Evolutionary conservation across 2,329 filamentous ascomycete genomes (phyloP).

Genomic region (Paraconiothyrium brasiliense): DNA sequence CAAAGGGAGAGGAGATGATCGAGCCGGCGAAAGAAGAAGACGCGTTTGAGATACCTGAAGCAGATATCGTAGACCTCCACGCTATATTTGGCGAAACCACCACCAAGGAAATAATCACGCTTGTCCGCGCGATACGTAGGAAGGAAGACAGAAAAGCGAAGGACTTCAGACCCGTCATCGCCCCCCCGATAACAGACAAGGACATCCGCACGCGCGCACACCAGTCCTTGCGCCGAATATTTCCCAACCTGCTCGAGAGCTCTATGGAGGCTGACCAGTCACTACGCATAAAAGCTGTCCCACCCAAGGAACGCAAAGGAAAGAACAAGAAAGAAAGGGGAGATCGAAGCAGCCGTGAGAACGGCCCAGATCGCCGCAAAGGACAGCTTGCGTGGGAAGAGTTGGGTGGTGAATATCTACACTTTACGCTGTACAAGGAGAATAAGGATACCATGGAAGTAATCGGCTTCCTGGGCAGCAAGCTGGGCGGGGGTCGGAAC

Average conservation of each 20-base stretch:
- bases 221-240: constrained; percentile 77
- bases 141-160: constrained; percentile 65
- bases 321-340: constrained; percentile 32
- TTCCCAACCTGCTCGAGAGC: constrained; percentile 80
- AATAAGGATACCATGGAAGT: constrained; percentile 98
- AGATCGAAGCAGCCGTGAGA: constrained; percentile 32
- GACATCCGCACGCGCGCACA: constrained; percentile 71
- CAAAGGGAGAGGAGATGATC: background rate
- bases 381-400: constrained; percentile 67
- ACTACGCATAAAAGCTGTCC: constrained; percentile 65
- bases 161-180: constrained; percentile 64
- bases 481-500: constrained; percentile 74
- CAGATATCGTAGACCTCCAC: constrained; percentile 50
- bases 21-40: constrained; percentile 18
- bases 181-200: constrained; percentile 67
- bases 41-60: constrained; percentile 44
- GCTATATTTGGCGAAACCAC: constrained; percentile 63
- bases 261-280: constrained; percentile 75
- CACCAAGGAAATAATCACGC: constrained; percentile 60
- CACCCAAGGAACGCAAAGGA: constrained; percentile 48
- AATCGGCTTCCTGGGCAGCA: constrained; percentile 76
- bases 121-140: constrained; percentile 64
- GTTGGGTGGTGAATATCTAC: constrained; percentile 80
- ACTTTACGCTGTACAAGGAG: constrained; percentile 95
- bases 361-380: constrained; percentile 36